Percentiles rank a stretch among this genome's conserved stretches.
These are phyloP conservation scores for Talaromyces wortmannii DNA, from an alignment of 495 filamentous ascomycete species.

Conservation along the genomic window DNA sequence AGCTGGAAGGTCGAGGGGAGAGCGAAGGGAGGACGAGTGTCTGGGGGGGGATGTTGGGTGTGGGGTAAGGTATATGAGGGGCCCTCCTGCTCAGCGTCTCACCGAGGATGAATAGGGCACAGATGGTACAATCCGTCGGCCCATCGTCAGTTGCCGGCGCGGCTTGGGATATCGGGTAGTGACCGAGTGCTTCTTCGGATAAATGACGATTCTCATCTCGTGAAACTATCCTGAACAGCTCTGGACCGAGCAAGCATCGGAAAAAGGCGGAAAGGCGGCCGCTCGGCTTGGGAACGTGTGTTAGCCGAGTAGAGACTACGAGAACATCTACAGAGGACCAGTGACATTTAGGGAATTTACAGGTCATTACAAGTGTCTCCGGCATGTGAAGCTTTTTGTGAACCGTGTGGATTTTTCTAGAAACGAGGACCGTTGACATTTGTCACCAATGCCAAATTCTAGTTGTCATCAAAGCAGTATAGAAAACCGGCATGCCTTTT, in stretches of 20 bases:
- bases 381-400: too few relatives aligned
- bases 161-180: too few relatives aligned
- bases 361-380: too few relatives aligned
- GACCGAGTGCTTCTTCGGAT: background rate
- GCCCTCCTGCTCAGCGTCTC: background rate
- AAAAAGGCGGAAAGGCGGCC: slow-evolving; percentile 16
- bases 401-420: background rate
- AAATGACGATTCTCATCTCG: background rate
- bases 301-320: background rate
- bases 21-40: background rate
- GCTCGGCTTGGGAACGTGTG: background rate
- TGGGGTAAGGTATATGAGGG: slow-evolving; percentile 15
- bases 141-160: too few relatives aligned
- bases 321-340: background rate
- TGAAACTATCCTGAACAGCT: background rate
- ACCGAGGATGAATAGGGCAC: background rate
- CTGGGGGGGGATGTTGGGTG: background rate
- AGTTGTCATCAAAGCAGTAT: background rate
- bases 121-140: too few relatives aligned
- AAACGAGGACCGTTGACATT: background rate
- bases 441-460: background rate
- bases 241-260: slow-evolving; percentile 7
- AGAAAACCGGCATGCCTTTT: background rate
- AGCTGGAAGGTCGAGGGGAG: background rate
- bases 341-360: too few relatives aligned